A percentile compares a stretch with the other conserved stretches of the same genome.
Evolutionary conservation across 2,329 filamentous ascomycete genomes (phyloP).

Genomic region (Colletotrichum eleusines): DNA sequence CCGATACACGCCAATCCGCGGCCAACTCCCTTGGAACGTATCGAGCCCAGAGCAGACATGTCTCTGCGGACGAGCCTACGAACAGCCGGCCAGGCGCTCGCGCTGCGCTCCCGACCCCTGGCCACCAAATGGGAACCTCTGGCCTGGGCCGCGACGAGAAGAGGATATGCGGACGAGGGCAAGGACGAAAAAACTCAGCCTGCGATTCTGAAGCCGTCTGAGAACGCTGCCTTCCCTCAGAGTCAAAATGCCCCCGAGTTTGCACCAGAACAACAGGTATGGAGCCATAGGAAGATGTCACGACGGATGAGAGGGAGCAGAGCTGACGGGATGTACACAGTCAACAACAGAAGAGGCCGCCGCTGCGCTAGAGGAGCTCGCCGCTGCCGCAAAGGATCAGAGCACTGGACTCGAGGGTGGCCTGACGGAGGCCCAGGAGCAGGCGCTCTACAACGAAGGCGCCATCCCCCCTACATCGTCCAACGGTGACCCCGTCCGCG

Average conservation of each 20-base stretch:
- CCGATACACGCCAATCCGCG: constrained; percentile 2
- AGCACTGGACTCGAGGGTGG: constrained; percentile 46
- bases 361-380: constrained; percentile 33
- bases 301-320: neutral
- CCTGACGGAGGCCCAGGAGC: constrained; percentile 58
- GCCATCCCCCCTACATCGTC: constrained; percentile 52
- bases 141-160: constrained; percentile 44
- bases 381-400: constrained; percentile 9
- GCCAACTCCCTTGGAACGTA: neutral
- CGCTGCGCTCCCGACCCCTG: constrained; percentile 53
- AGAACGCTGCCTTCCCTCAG: neutral
- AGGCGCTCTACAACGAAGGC: constrained; percentile 57
- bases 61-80: constrained; percentile 66
- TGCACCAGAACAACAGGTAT: constrained; percentile 25
- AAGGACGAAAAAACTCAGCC: constrained; percentile 14
- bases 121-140: constrained; percentile 45
- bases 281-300: constrained; percentile 19
- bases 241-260: constrained; percentile 12
- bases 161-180: constrained; percentile 47
- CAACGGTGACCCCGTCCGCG: constrained; percentile 39
- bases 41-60: constrained; percentile 54
- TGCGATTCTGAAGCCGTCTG: constrained; percentile 18
- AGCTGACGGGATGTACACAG: constrained; percentile 23
- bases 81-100: constrained; percentile 56
- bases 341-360: constrained; percentile 34